A percentile compares a stretch with the other conserved stretches of the same genome.
phyloP scores from a whole-genome alignment of 2,329 filamentous ascomycete genomes.

The Xylaria sp. region DNA sequence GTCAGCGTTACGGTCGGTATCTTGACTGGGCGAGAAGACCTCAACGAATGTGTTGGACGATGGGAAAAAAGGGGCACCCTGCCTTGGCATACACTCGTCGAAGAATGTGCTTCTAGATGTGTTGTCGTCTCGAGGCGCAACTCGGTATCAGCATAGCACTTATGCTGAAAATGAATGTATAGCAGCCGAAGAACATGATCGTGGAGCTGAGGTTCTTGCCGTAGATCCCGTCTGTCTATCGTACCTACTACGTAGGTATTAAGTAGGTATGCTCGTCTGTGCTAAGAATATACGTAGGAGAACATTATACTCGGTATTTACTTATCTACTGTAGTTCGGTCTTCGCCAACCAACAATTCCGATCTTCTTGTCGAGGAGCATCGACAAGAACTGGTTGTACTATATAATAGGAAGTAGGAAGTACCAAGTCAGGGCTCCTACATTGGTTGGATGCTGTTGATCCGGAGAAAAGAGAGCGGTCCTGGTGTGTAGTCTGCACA shows the following conservation, averaged over 20 bases:
- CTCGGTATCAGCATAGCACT: background rate
- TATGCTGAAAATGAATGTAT: background rate
- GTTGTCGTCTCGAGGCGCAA: constrained; percentile 6
- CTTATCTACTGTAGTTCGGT: background rate
- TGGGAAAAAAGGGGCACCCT: constrained; percentile 27
- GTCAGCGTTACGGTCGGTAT: constrained; percentile 24
- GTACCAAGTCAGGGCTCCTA: background rate
- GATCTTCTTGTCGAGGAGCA: background rate
- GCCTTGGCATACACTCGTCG: constrained; percentile 30
- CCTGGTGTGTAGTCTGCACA: constrained; percentile 6
- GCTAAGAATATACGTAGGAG: background rate
- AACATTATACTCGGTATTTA: background rate
- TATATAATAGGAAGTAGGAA: background rate
- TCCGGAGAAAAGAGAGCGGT: constrained; percentile 19
- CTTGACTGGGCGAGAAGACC: constrained; percentile 26
- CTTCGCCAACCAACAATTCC: constrained; percentile 5
- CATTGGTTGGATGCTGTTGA: constrained; percentile 8
- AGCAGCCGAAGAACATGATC: background rate
- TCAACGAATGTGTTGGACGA: constrained; percentile 21
- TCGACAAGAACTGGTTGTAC: background rate
- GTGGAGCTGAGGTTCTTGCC: constrained; percentile 1
- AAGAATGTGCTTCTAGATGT: constrained; percentile 21
- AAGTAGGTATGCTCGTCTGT: background rate
- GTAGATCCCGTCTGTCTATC: background rate
- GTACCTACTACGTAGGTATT: too few species aligned